Conservation (phyloP, 495 filamentous ascomycete genomes). For the Ramalina intermedia region DNA sequence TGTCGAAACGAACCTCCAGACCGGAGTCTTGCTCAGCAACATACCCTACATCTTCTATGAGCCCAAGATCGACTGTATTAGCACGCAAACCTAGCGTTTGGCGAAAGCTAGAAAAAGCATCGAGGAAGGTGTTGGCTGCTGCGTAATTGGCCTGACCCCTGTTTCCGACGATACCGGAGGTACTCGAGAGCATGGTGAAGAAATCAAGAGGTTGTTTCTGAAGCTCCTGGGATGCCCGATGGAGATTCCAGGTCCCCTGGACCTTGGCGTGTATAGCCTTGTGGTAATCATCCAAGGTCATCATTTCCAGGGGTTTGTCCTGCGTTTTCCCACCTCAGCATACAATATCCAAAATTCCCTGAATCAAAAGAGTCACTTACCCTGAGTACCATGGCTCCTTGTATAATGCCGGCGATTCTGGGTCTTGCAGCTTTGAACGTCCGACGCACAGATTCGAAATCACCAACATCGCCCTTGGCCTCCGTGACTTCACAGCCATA, state of each 20-base stretch:
- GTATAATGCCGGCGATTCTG: constrained; percentile 26
- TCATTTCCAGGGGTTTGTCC: constrained; percentile 17
- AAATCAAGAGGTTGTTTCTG: constrained; percentile 20
- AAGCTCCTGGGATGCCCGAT: constrained; percentile 8
- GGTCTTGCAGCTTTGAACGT: constrained; percentile 7
- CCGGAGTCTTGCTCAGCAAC: constrained; percentile 2
- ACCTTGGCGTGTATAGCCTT: constrained; percentile 15
- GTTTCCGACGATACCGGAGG: constrained; percentile 23
- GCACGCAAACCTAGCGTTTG: constrained; percentile 10
- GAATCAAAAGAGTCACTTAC: constrained; percentile 10
- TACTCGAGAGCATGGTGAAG: constrained; percentile 30
- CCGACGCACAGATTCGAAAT: constrained; percentile 8
- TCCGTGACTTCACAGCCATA: constrained; percentile 9
- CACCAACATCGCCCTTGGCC: constrained; percentile 8
- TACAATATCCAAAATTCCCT: neutral
- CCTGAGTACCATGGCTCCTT: constrained; percentile 27
- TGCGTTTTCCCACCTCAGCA: neutral
- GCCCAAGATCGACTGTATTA: constrained; percentile 20
- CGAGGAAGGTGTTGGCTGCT: constrained; percentile 30
- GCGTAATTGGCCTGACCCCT: constrained; percentile 31
- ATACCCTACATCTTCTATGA: constrained; percentile 20
- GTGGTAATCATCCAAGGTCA: constrained; percentile 22
- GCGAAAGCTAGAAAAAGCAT: constrained; percentile 32
- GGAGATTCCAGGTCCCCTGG: constrained; percentile 12
- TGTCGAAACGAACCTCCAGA: neutral